phyloP scores from a whole-genome alignment of 371 early-diverging fungal species.

The Syncephalastrum contaminatum region DNA sequence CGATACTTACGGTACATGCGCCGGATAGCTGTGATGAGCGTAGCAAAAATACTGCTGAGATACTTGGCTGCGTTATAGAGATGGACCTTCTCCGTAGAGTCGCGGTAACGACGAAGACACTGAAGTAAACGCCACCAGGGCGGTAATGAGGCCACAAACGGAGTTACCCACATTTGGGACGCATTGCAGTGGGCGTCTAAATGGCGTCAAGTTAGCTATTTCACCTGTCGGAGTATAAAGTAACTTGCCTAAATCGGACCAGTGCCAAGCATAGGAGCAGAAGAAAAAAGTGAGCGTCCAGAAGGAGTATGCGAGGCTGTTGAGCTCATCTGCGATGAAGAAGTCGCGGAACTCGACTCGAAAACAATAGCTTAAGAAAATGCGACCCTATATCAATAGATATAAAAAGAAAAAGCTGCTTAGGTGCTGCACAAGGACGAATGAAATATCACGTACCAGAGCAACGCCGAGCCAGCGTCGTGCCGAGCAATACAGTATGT shows the following conservation, averaged over 20 bases:
- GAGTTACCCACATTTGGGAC: constrained; percentile 58
- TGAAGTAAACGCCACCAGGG: constrained; percentile 69
- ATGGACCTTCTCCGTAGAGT: constrained; percentile 57
- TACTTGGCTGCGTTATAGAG: constrained; percentile 63
- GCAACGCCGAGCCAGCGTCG: constrained; percentile 71
- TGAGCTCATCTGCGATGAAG: constrained; percentile 83
- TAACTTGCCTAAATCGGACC: constrained; percentile 50
- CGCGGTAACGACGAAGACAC: constrained; percentile 69
- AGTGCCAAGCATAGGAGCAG: constrained; percentile 61
- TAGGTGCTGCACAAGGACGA: background rate
- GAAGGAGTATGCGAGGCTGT: constrained; percentile 73
- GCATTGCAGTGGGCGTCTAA: constrained; percentile 49
- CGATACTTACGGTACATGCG: constrained; percentile 32
- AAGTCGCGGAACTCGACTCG: constrained; percentile 84
- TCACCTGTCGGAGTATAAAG: background rate
- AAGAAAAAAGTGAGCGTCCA: constrained; percentile 67
- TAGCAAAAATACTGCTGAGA: constrained; percentile 35
- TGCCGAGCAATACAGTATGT: constrained; percentile 62
- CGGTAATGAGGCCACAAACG: constrained; percentile 64
- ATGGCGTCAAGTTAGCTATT: background rate
- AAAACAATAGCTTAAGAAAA: constrained; percentile 56
- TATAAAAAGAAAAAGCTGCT: background rate
- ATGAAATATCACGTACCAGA: constrained; percentile 20
- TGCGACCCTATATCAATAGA: constrained; percentile 33
- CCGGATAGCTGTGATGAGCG: constrained; percentile 25